These are phyloP conservation scores for Trichosporon inkin DNA, from an alignment of 1,284 basidiomycete species.

Conservation along the genomic window DNA sequence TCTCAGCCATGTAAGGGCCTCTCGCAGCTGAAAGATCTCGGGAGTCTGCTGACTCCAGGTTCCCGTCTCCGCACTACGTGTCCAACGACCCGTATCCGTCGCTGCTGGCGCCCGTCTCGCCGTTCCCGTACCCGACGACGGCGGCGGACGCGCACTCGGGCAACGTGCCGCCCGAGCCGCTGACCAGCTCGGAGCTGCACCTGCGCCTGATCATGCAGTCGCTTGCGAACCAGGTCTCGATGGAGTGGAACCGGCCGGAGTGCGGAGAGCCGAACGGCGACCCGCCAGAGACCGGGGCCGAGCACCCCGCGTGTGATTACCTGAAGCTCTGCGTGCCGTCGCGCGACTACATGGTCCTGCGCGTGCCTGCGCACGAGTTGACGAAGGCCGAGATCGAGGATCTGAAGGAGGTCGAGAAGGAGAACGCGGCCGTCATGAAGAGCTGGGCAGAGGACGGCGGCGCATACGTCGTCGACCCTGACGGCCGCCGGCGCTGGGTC, in stretches of 20 bases:
- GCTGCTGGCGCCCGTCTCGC: slow-evolving; percentile 51
- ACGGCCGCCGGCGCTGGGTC: slow-evolving; percentile 26
- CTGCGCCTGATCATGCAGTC: slow-evolving; percentile 51
- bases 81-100: slow-evolving; percentile 44
- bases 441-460: slow-evolving; percentile 37
- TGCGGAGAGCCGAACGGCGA: slow-evolving; percentile 47
- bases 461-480: slow-evolving; percentile 25
- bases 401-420: slow-evolving; percentile 67
- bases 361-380: slow-evolving; percentile 53
- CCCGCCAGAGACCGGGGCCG: slow-evolving; percentile 55
- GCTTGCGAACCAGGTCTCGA: slow-evolving; percentile 46
- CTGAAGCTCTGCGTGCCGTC: slow-evolving; percentile 56
- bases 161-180: slow-evolving; percentile 24
- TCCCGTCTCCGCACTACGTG: slow-evolving; percentile 35
- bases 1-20: slow-evolving; percentile 62
- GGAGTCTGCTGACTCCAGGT: slow-evolving; percentile 20
- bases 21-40: too few species aligned
- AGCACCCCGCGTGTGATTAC: slow-evolving; percentile 49
- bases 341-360: slow-evolving; percentile 64
- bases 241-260: slow-evolving; percentile 33
- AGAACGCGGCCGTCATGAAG: slow-evolving; percentile 63
- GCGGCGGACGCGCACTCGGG: not conserved
- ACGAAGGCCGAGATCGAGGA: slow-evolving; percentile 40
- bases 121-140: slow-evolving; percentile 39
- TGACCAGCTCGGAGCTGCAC: slow-evolving; percentile 42